Evolutionary conservation across 805 yeast genomes (phyloP), one percentile per base, ranked within the genome.

Genomic region (Pichia nanzhaoensis): DNA sequence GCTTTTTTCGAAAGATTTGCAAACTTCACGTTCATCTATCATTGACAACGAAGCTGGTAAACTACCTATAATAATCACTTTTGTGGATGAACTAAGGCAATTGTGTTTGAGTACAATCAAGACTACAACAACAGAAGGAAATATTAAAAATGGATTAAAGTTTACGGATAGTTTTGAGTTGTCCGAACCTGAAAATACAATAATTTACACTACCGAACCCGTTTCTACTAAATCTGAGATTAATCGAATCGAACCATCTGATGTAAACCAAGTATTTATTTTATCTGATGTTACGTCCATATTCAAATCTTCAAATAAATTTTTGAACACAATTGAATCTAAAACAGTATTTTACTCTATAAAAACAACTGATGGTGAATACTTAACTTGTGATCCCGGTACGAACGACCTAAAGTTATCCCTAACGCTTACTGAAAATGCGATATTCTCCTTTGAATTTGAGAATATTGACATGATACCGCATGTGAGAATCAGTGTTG

Each of bases 361-460:
- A 28, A 64, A 60, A 42, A 55, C 48, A 1, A 30, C 47, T 2
- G 50, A 51, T 3, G 60, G 59, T 2, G 52, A 52, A 13, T 62
- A 57, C 28, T 16, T 64, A 3, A 47, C 58, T 5, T 49, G 45
- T 41, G 59, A 59, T 35, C 33, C 37, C 2, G 37, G 34, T 4
- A 33, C 36, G 1, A 57, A 54, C 35, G 43, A 40, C 14, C 41
- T 63, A 22, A 35, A 41, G 16, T 48, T 51, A 4, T 50, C 62
- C 1, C 55, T 51, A n/a, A 62, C 59, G 3, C 39, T 65, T 14
- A 63, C 68, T 1, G 51, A 49, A 16, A 45, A 51, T 38, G 61
- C 59, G 18, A 52, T 65, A 3, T 61, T 65, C 44, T 48, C 47
- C 21, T 51, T 63, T 5, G 39, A 22, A 17, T 24, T 45, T 3